Conservation (phyloP, 331 rosid genomes). For the Malus hybrid region DNA sequence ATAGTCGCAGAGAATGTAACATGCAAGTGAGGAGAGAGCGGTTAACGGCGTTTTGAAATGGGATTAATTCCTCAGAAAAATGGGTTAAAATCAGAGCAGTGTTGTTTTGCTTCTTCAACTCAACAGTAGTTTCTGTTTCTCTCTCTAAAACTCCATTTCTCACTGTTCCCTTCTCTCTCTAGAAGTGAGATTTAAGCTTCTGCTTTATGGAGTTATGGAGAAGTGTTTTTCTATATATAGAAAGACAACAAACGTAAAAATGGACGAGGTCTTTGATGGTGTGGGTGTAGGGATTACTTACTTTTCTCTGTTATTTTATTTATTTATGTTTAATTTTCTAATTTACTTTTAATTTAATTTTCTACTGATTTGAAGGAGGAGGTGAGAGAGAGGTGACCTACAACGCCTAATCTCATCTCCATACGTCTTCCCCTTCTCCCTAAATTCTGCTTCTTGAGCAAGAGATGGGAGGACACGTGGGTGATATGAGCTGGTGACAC, state of each 20-base stretch:
- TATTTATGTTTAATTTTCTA: not conserved
- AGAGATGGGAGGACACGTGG: conserved; percentile 20
- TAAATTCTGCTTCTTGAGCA: not conserved
- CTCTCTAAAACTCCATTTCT: not conserved
- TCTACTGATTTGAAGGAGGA: conserved; percentile 11
- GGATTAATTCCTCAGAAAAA: not conserved
- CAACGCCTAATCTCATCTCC: conserved; percentile 46
- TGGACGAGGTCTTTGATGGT: not conserved
- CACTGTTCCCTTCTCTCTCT: not conserved
- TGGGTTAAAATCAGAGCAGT: not conserved
- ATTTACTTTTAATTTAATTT: too few relatives aligned
- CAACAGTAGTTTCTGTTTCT: not conserved
- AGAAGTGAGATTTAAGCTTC: not conserved
- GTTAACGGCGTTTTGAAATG: not conserved
- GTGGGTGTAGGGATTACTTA: not conserved
- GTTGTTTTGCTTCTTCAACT: not conserved
- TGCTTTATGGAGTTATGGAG: not conserved
- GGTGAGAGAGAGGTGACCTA: conserved; percentile 77
- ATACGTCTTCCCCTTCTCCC: conserved; percentile 13
- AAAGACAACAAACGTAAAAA: not conserved
- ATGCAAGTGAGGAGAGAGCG: not conserved
- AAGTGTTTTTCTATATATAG: conserved; percentile 9
- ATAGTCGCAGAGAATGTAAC: not conserved
- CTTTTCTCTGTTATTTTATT: conserved; percentile 2
- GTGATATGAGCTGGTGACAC: conserved; percentile 23